phyloP scores from a whole-genome alignment of 106 monocot genomes.

The Chionographis japonica region DNA sequence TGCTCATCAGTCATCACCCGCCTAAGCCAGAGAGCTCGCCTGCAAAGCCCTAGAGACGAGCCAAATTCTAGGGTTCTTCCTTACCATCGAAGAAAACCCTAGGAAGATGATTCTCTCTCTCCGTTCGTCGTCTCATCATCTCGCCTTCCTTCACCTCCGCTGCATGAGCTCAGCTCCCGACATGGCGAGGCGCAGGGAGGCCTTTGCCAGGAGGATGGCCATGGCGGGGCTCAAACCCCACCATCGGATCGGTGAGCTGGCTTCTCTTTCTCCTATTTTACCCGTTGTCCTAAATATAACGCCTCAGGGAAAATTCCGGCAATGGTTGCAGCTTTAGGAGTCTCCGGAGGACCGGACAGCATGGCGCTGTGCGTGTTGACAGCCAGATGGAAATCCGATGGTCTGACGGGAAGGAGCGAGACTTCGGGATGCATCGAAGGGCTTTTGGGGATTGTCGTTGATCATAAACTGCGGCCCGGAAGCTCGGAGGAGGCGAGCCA shows the following conservation, averaged over 20 bases:
- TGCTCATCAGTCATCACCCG: no score
- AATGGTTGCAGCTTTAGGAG: slow-evolving; percentile 59
- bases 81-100: no score
- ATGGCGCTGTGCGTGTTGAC: slow-evolving; percentile 85
- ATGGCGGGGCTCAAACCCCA: slow-evolving; percentile 85
- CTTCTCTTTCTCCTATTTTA: neutral
- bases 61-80: neutral
- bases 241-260: slow-evolving; percentile 70
- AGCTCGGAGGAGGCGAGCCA: slow-evolving; percentile 71
- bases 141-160: slow-evolving; percentile 20
- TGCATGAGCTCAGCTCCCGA: slow-evolving; percentile 30
- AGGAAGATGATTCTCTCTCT: slow-evolving; percentile 26
- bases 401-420: slow-evolving; percentile 4
- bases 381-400: slow-evolving; percentile 68
- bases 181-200: slow-evolving; percentile 40
- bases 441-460: slow-evolving; percentile 82
- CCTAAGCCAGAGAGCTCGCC: no score
- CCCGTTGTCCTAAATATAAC: neutral
- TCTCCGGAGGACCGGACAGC: slow-evolving; percentile 96
- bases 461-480: slow-evolving; percentile 71
- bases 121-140: slow-evolving; percentile 7
- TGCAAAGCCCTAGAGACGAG: neutral
- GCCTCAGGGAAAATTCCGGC: neutral
- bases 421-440: slow-evolving; percentile 56
- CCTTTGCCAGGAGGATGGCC: slow-evolving; percentile 75